A percentile compares a stretch with the other conserved stretches of the same genome.
Conservation (phyloP, 495 filamentous ascomycete species). For the Talaromyces nanjingensis region DNA sequence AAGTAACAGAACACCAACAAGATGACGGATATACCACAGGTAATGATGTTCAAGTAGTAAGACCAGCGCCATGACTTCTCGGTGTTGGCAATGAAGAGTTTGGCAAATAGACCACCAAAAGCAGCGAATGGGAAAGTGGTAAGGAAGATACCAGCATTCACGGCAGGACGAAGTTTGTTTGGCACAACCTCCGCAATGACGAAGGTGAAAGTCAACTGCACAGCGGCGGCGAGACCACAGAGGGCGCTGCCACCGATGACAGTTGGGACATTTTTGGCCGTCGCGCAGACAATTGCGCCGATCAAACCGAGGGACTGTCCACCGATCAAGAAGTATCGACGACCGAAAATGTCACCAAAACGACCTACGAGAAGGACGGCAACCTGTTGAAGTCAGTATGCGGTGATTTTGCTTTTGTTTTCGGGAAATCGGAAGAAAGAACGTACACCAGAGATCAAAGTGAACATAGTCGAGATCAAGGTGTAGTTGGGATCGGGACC, state of each 20-base stretch:
- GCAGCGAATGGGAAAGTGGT: slow-evolving; percentile 30
- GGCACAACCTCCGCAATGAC: slow-evolving; percentile 38
- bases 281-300: slow-evolving; percentile 37
- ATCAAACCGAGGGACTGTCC: slow-evolving; percentile 32
- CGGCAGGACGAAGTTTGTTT: slow-evolving; percentile 30
- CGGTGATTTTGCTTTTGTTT: slow-evolving; percentile 14
- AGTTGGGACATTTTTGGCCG: slow-evolving; percentile 33
- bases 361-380: slow-evolving; percentile 37
- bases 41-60: slow-evolving; percentile 40
- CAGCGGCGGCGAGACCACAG: slow-evolving; percentile 27
- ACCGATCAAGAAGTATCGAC: slow-evolving; percentile 43
- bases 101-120: slow-evolving; percentile 36
- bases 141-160: slow-evolving; percentile 31
- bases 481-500: slow-evolving; percentile 29
- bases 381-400: slow-evolving; percentile 24
- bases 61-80: slow-evolving; percentile 34
- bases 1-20: slow-evolving; percentile 30
- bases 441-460: slow-evolving; percentile 16
- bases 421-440: not conserved
- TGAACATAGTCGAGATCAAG: slow-evolving; percentile 29
- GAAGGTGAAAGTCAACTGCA: slow-evolving; percentile 30
- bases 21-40: slow-evolving; percentile 25
- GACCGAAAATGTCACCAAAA: slow-evolving; percentile 47
- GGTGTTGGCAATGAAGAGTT: slow-evolving; percentile 27
- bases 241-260: slow-evolving; percentile 33